Evolutionary conservation across 805 yeast species (phyloP), one percentile per base, ranked within the genome.

Genomic region (Sporopachydermia lactativora): DNA sequence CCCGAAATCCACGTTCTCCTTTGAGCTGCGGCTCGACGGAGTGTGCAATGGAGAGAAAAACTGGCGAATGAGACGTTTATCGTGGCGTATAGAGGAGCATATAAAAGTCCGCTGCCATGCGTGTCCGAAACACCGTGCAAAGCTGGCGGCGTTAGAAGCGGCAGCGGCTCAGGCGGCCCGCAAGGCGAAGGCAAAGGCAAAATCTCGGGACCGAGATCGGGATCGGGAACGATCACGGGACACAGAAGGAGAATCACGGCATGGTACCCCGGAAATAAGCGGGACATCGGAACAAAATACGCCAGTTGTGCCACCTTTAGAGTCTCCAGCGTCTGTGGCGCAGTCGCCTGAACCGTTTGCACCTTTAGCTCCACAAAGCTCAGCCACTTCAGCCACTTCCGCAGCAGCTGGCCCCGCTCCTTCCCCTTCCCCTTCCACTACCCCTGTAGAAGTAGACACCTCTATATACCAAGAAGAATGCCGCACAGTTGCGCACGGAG

Each of bases 51-150:
- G 46, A 15, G 37, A 45, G 17, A 45, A 39, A 39, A 52, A 60
- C n/a, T 92, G 98, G 98, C 71, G 94, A 59, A 79, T 92, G 88
- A 68, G 96, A 39, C 83, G 85, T 54, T 60, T 92, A 35, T 70
- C 70, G 43, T 92, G 97, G 97, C 70, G 84, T 52, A 71, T 92
- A 13, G 95, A 89, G 53, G 97, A 92, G 54, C 70, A 68, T 39
- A 70, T 78, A n/a, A 73, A 77, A 50, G 66, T 84, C 14, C 67
- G 70, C 46, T 70, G 75, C 2, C 54, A 61, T 48, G 61, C 77
- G 19, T 86, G 95, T 59, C 36, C 48, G 13, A 54, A 60, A 28
- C 95, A 84, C 54, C 57, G 57, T 35, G 46, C 59, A 6, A 77
- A 77, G 50, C 60, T 77, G 39, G 61, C 62, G 39, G 53, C 56